phyloP scores from a whole-genome alignment of 2,329 filamentous ascomycete species.

The Xylaria sp. region DNA sequence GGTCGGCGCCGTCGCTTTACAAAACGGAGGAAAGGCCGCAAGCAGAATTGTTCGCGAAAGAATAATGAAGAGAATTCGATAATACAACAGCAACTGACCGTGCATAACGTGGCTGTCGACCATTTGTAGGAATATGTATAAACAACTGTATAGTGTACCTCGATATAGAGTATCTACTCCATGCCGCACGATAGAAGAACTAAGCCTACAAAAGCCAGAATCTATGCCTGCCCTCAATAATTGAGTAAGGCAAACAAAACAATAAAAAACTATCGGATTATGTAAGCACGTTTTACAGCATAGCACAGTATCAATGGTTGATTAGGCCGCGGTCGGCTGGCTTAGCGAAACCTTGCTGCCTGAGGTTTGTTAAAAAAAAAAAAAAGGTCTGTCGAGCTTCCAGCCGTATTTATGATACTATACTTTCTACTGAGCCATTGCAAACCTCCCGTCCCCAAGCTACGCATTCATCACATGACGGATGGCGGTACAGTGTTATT shows the following conservation, averaged over 20 bases:
- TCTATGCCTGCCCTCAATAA: not conserved
- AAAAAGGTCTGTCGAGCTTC: not conserved
- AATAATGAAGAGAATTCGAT: conserved; percentile 65
- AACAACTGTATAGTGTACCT: conserved; percentile 42
- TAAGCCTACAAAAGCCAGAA: not conserved
- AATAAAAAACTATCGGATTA: not conserved
- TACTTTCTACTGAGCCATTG: not conserved
- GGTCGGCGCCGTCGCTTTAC: conserved; percentile 87
- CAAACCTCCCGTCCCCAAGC: not conserved
- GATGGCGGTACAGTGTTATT: not conserved
- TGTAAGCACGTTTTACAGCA: not conserved
- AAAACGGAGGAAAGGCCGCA: conserved; percentile 83
- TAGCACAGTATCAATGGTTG: not conserved
- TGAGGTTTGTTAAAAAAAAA: not conserved
- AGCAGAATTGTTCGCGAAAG: conserved; percentile 79
- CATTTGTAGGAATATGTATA: conserved; percentile 43
- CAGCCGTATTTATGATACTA: not conserved
- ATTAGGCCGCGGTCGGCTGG: not conserved
- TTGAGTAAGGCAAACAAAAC: not conserved
- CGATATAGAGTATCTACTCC: conserved; percentile 35
- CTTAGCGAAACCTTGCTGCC: not conserved
- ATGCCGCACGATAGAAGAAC: conserved; percentile 26
- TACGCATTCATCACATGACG: not conserved
- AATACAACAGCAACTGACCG: conserved; percentile 14
- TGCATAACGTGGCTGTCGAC: not conserved